Evolutionary conservation across 2,329 filamentous ascomycete species (phyloP).

Genomic region (Penicillium sp.): DNA sequence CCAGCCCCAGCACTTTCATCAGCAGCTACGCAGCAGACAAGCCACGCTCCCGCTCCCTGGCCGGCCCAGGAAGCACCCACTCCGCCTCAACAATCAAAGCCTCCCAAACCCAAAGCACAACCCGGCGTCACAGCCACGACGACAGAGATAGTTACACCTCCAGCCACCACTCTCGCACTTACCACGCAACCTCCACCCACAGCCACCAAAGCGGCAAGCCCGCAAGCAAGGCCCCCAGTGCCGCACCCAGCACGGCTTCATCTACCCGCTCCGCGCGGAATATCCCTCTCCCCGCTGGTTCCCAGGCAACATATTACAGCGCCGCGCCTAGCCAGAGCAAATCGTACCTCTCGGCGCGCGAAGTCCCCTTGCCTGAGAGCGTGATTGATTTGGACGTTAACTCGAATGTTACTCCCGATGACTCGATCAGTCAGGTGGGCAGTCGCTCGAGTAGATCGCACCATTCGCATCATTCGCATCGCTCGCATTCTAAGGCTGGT

Average conservation of each 20-base stretch:
- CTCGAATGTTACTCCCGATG: slow-evolving; percentile 72
- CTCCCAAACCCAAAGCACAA: slow-evolving; percentile 25
- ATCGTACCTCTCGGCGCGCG: slow-evolving; percentile 27
- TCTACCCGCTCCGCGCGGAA: slow-evolving; percentile 40
- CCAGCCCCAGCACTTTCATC: slow-evolving; percentile 45
- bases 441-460: slow-evolving; percentile 26
- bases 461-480: slow-evolving; percentile 28
- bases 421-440: slow-evolving; percentile 76
- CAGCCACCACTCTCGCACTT: slow-evolving; percentile 18
- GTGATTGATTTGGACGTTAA: slow-evolving; percentile 40
- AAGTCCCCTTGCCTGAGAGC: slow-evolving; percentile 36
- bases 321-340: slow-evolving; percentile 21
- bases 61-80: slow-evolving; percentile 35
- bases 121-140: slow-evolving; percentile 24
- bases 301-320: slow-evolving; percentile 30
- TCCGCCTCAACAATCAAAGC: slow-evolving; percentile 44
- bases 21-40: slow-evolving; percentile 46
- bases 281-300: slow-evolving; percentile 40
- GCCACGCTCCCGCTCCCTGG: slow-evolving; percentile 27
- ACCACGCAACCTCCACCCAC: slow-evolving; percentile 27
- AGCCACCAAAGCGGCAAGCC: slow-evolving; percentile 28
- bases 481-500: slow-evolving; percentile 31
- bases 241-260: slow-evolving; percentile 20
- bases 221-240: slow-evolving; percentile 8
- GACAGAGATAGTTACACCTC: slow-evolving; percentile 28